Evolutionary conservation across 2,329 filamentous ascomycete species (phyloP), one percentile per base, ranked within the genome.

Genomic region (Aspergillus cejpii): DNA sequence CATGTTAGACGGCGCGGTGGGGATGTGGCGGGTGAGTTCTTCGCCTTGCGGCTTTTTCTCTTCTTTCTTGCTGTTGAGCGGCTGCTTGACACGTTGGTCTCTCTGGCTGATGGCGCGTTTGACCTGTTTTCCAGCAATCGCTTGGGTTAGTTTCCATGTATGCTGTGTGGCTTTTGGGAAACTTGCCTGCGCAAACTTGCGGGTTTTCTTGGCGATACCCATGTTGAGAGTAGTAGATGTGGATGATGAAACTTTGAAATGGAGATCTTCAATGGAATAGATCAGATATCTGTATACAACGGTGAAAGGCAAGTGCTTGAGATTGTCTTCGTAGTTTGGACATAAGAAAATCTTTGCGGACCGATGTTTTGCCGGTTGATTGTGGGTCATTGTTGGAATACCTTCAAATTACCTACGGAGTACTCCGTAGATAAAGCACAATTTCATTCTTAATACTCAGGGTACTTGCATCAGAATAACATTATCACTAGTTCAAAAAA

Each of bases 161-260:
- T 65, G 94, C 74, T 45, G 89, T 78, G 37, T 79, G 81, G 36
- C 2, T 20, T 15, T 27, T 11, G n/a, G 14, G 19, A 21, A n/a
- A 74, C 95, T 94, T 62, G 89, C 79, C 64, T 77, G 73, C 39
- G 82, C 91, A 67, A 95, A 97, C 74, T 96, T 96, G 73, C 90
- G 83, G 42, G 87, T 94, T 67, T 83, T 87, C 74, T 94, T 95
- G 52, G 83, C 80, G 56, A 89, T 80, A 70, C 89, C 90, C 91
- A 96, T 96, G n/a, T 23, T 55, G 52, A 46, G 23, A 24, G 23
- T 8, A 5, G 23, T 24, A 24, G 23, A 24, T 4, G 8, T 24
- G 11, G 23, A 11, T 15, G n/a, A n/a, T 27, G 5, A 7, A 14
- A 29, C 3, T 39, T 6, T 15, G 11, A 24, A 5, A 17, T 2